Conservation (phyloP, 768 basidiomycete genomes). For the Lentinula raphanica region DNA sequence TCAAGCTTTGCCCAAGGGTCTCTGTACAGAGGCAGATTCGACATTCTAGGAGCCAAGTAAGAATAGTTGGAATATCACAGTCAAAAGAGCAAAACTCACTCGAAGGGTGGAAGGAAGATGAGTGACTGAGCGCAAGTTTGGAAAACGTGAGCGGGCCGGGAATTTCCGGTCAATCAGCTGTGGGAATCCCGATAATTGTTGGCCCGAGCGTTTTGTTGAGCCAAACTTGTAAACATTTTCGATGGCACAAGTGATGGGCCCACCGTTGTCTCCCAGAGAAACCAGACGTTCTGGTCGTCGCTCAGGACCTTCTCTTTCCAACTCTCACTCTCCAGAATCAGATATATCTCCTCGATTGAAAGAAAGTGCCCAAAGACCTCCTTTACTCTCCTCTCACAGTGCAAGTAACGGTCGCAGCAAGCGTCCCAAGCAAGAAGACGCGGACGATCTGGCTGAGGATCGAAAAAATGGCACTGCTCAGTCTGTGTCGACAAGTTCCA, state of each 20-base stretch:
- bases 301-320: conserved; percentile 59
- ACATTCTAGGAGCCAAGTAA: conserved; percentile 40
- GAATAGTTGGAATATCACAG: not conserved
- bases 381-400: conserved; percentile 25
- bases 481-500: conserved; percentile 24
- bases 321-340: conserved; percentile 73
- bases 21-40: conserved; percentile 70
- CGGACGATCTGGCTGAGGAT: conserved; percentile 57
- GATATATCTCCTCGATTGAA: conserved; percentile 51
- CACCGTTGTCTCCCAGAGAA: conserved; percentile 68
- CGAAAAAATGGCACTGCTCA: conserved; percentile 35
- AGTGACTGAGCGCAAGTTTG: not conserved
- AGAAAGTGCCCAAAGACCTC: conserved; percentile 36
- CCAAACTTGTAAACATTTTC: not conserved
- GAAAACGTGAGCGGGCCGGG: not conserved
- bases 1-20: conserved; percentile 95
- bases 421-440: conserved; percentile 69
- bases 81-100: not conserved
- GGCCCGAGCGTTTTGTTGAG: conserved; percentile 1
- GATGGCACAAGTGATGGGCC: conserved; percentile 76
- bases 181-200: not conserved
- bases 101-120: not conserved
- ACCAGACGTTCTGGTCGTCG: conserved; percentile 75
- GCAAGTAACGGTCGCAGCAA: conserved; percentile 42
- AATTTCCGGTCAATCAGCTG: not conserved